Evolutionary conservation across 1,139 yeast species (phyloP).

Genomic region (Suhomyces bolitotheri): DNA sequence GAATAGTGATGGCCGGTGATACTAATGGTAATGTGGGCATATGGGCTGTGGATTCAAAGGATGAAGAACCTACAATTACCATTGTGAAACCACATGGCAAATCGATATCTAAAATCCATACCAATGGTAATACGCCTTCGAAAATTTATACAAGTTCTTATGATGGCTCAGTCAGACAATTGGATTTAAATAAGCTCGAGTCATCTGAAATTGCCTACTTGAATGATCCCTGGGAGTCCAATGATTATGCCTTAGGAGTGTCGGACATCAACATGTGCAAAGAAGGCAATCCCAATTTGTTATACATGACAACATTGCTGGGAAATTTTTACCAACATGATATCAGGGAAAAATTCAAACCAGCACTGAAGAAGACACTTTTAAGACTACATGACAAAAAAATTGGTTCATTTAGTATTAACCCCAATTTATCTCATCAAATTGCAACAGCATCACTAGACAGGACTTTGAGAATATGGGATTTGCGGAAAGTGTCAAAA

Average conservation of each 20-base stretch:
- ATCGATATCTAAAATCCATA: slow-evolving; percentile 62
- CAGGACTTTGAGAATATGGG: slow-evolving; percentile 84
- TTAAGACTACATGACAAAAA: slow-evolving; percentile 81
- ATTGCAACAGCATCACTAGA: slow-evolving; percentile 89
- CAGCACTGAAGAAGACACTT: slow-evolving; percentile 31
- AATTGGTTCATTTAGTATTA: slow-evolving; percentile 82
- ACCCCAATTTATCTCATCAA: slow-evolving; percentile 60
- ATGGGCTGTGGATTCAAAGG: slow-evolving; percentile 68
- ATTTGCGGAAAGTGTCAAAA: slow-evolving; percentile 56
- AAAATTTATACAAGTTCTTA: slow-evolving; percentile 72
- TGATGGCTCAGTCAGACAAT: slow-evolving; percentile 78
- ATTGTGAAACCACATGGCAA: slow-evolving; percentile 76
- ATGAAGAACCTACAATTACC: slow-evolving; percentile 52
- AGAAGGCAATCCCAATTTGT: slow-evolving; percentile 47
- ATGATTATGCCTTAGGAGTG: slow-evolving; percentile 48
- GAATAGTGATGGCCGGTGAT: slow-evolving; percentile 82
- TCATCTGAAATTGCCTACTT: slow-evolving; percentile 59
- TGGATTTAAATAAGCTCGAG: slow-evolving; percentile 63
- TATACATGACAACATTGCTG: slow-evolving; percentile 72
- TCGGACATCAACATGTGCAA: slow-evolving; percentile 58
- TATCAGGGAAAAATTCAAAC: slow-evolving; percentile 47
- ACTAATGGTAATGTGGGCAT: slow-evolving; percentile 80
- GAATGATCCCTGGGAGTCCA: slow-evolving; percentile 48
- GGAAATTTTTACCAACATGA: slow-evolving; percentile 80
- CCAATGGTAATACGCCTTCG: slow-evolving; percentile 51